phyloP scores from a whole-genome alignment of 176 grass and related monocot genomes.

The Zoysia pacifica region DNA sequence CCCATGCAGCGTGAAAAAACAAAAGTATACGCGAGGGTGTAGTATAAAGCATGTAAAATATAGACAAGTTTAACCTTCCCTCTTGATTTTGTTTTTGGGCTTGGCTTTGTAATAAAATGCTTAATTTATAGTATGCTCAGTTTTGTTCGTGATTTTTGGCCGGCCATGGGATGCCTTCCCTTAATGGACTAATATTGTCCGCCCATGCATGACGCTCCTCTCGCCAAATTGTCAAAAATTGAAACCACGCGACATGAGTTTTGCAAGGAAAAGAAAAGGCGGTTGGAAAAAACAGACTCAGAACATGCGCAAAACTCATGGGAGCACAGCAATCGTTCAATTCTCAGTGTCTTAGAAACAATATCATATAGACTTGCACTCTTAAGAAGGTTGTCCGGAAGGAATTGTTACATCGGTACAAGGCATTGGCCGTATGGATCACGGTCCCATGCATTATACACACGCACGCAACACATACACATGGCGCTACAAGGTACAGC shows the following conservation, averaged over 20 bases:
- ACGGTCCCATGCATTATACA: not conserved
- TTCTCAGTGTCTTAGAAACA: not conserved
- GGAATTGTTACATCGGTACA: conserved; percentile 29
- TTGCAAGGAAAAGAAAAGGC: too few species aligned
- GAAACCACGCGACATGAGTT: too few species aligned
- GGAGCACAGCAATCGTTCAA: not conserved
- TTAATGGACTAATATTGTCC: too few species aligned
- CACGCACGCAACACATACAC: conserved; percentile 1
- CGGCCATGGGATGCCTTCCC: too few species aligned
- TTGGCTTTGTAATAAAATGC: conserved; percentile 35
- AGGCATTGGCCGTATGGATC: conserved; percentile 1
- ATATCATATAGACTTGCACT: conserved; percentile 16
- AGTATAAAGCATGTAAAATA: conserved; percentile 33
- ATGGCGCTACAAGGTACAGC: not conserved
- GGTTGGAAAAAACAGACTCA: too few species aligned
- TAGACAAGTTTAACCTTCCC: not conserved
- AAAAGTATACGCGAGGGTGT: not conserved
- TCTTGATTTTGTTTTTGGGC: conserved; percentile 2
- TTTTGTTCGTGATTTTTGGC: conserved; percentile 21
- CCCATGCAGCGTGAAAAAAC: conserved; percentile 4
- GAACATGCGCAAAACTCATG: not conserved
- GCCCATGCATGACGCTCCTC: too few species aligned
- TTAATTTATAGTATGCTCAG: not conserved
- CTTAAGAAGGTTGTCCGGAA: not conserved
- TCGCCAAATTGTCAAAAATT: too few species aligned